These are phyloP conservation scores for Talaromyces funiculosus DNA, from an alignment of 2,329 filamentous ascomycete genomes.

Conservation along the genomic window DNA sequence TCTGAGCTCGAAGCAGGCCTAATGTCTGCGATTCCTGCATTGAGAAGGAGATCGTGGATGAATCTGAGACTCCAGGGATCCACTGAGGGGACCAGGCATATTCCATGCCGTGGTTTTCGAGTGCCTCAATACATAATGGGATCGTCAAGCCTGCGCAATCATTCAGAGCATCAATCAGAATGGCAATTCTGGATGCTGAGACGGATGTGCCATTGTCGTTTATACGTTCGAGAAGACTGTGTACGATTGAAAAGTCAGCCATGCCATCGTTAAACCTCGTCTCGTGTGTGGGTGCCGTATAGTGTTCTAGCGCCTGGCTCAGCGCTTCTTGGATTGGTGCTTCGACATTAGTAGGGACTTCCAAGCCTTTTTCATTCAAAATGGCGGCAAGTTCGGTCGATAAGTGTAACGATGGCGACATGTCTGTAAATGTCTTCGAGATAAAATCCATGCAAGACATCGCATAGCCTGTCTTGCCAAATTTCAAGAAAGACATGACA, in stretches of 20 bases:
- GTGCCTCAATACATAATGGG: slow-evolving; percentile 16
- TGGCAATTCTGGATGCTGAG: slow-evolving; percentile 22
- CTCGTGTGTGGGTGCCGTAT: neutral
- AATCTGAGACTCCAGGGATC: slow-evolving; percentile 29
- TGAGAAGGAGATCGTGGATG: slow-evolving; percentile 16
- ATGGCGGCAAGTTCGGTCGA: slow-evolving; percentile 3
- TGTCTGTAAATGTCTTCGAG: neutral
- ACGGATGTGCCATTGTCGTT: slow-evolving; percentile 26
- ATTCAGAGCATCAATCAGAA: slow-evolving; percentile 28
- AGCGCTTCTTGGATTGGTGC: neutral
- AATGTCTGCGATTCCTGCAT: slow-evolving; percentile 17
- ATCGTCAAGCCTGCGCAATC: slow-evolving; percentile 30
- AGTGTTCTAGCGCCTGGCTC: neutral
- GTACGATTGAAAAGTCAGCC: slow-evolving; percentile 20
- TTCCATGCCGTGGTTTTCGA: slow-evolving; percentile 15
- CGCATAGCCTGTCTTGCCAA: slow-evolving; percentile 21
- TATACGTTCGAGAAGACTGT: slow-evolving; percentile 26
- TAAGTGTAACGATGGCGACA: neutral
- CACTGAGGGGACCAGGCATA: slow-evolving; percentile 30
- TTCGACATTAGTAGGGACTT: slow-evolving; percentile 16
- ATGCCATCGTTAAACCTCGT: slow-evolving; percentile 21
- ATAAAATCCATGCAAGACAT: slow-evolving; percentile 17
- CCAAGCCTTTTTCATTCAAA: slow-evolving; percentile 18
- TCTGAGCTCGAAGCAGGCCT: slow-evolving; percentile 28
- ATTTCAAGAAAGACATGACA: slow-evolving; percentile 22